These are phyloP conservation scores for Cytospora schulzeri DNA, from an alignment of 2,329 filamentous ascomycete species.

Conservation along the genomic window DNA sequence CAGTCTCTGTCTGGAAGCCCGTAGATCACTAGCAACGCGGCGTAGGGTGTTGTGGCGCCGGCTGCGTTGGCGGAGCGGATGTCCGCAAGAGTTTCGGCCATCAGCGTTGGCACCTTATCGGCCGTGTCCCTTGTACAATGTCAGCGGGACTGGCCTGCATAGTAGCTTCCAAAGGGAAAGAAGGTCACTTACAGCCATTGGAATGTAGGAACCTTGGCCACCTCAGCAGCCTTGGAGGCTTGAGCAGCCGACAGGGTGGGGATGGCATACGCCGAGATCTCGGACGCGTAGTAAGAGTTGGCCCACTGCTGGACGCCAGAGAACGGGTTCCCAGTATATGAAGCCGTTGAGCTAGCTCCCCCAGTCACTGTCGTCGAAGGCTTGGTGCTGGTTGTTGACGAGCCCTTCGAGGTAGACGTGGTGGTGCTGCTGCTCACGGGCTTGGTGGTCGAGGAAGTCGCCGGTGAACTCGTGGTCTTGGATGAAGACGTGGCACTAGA, in stretches of 20 bases:
- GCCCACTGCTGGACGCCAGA: constrained; percentile 52
- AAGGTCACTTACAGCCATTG: constrained; percentile 56
- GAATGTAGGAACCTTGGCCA: constrained; percentile 55
- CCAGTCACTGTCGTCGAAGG: constrained; percentile 32
- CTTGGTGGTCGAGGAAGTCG: constrained; percentile 29
- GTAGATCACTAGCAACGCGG: constrained; percentile 43
- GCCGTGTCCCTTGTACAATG: constrained; percentile 46
- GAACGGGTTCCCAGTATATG: constrained; percentile 58
- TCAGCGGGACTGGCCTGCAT: no score
- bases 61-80: constrained; percentile 39
- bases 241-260: constrained; percentile 61
- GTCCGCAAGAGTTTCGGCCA: constrained; percentile 46
- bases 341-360: constrained; percentile 39
- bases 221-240: constrained; percentile 53
- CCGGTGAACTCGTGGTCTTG: constrained; percentile 33
- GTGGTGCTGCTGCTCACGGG: constrained; percentile 30
- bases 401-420: constrained; percentile 46
- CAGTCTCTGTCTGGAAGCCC: constrained; percentile 62
- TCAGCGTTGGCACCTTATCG: constrained; percentile 48
- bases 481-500: constrained; percentile 29
- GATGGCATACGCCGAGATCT: constrained; percentile 58
- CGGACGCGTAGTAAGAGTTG: constrained; percentile 58
- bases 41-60: constrained; percentile 37
- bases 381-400: constrained; percentile 25
- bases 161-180: no score